phyloP scores from a whole-genome alignment of 768 basidiomycete species.

The Boletus huronensis region DNA sequence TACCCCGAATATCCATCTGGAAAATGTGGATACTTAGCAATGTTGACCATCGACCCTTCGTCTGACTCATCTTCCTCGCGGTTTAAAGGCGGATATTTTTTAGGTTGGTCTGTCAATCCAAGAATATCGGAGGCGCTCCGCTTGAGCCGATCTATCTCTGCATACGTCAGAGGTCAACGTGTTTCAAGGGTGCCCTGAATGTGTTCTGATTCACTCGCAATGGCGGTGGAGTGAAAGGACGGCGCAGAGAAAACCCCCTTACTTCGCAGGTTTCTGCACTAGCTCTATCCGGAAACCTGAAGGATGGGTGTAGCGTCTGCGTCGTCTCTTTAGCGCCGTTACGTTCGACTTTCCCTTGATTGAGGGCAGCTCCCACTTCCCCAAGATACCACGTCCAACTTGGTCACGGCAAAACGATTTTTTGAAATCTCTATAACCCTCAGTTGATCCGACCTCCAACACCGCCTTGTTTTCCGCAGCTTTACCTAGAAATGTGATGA shows the following conservation, averaged over 20 bases:
- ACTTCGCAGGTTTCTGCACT: not conserved
- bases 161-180: constrained; percentile 1
- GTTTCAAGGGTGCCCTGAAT: not conserved
- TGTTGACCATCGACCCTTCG: not conserved
- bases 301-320: not conserved
- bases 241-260: not conserved
- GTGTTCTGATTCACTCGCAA: not conserved
- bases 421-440: not conserved
- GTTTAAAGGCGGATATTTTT: constrained; percentile 2
- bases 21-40: constrained; percentile 1
- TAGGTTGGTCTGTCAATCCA: not conserved
- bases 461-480: constrained; percentile 14
- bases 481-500: constrained; percentile 1
- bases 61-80: constrained; percentile 4
- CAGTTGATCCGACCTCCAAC: constrained; percentile 7
- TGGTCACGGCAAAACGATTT: constrained; percentile 1
- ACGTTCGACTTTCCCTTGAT: not conserved
- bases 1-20: constrained; percentile 11
- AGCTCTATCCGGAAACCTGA: not conserved
- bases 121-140: constrained; percentile 1
- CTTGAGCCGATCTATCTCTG: not conserved
- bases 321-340: not conserved
- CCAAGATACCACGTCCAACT: not conserved
- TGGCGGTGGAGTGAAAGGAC: not conserved
- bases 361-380: not conserved